Base-by-base conservation (phyloP, 495 filamentous ascomycete species). In the Clavariopsis aquatica region DNA sequence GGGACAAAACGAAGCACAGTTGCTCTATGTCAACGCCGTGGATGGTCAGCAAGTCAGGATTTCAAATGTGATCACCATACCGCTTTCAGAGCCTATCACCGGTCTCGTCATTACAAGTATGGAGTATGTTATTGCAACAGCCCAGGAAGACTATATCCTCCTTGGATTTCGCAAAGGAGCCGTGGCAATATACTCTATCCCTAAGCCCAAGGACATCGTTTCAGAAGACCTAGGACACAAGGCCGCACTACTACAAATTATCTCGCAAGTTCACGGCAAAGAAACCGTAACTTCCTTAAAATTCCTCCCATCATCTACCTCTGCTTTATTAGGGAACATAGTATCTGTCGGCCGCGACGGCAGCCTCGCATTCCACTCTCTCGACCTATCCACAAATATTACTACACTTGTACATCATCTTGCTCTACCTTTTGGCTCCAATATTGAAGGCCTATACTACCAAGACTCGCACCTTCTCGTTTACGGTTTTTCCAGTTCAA, bases 311-410 rank as follows among this genome's bases (percentile, higher is more conserved):
- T 64, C 52, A 6, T 36, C 3, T 13, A 2, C 24, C 22, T 15
- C 69, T 74, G 10, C 22, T 15, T 13, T 28, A 10, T 29, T 12
- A 15, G 71, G 70, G 23, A 82, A 77, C 45, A 77, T 92, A 38
- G 65, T 95, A 20, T 88, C 88, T 0, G 85, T 87, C 28, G 88
- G 86, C 29, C 83, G 93, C 45, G 88, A 96, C 74, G 90, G 92
- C 0, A 82, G 74, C 31, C 91, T 87, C 66, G 83, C 86, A 29
- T 80, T 93, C 49, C 81, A 83, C 62, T 23, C 60, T 2, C 5
- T 81, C 24, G 57, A 71, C 31, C 19, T 69, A 8, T 46, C 31
- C 10, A 15, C 57, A 5, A 34, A 61, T 24, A 7, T 54, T 0
- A n/a, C 78, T 5, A 58, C 61, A 2, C 59, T 86, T 0, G 66